These are phyloP conservation scores for Streptanthus diversifolius DNA, from an alignment of 345 rosid species.

Conservation along the genomic window DNA sequence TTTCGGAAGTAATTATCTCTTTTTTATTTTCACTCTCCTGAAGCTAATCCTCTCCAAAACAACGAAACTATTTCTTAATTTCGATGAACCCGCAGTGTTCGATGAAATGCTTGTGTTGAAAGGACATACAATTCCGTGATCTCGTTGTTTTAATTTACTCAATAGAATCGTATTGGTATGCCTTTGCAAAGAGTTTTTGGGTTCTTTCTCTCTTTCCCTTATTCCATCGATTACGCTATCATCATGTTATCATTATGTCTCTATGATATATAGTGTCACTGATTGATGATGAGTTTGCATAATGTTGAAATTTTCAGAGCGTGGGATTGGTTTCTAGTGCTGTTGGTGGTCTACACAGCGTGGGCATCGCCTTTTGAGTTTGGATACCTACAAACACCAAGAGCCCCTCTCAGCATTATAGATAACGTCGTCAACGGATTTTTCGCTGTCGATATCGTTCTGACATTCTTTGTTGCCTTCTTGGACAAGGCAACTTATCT, in stretches of 20 bases:
- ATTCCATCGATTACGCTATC: not conserved
- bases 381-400: conserved; percentile 56
- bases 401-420: conserved; percentile 38
- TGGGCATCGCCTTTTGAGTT: conserved; percentile 93
- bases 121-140: not conserved
- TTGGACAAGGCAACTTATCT: conserved; percentile 68
- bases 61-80: not conserved
- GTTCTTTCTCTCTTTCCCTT: not conserved
- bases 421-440: conserved; percentile 65
- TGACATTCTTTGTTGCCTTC: conserved; percentile 86
- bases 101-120: conserved; percentile 15
- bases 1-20: not conserved
- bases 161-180: not conserved
- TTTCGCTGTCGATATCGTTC: conserved; percentile 62
- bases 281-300: not conserved
- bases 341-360: conserved; percentile 75
- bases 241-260: not conserved
- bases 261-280: not conserved
- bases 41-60: not conserved
- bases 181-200: not conserved
- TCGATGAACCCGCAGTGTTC: conserved; percentile 19
- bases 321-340: conserved; percentile 69
- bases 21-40: not conserved
- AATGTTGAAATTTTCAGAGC: conserved; percentile 36
- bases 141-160: not conserved